Conservation (phyloP, 2,329 filamentous ascomycete species). For the Fusarium sororula region DNA sequence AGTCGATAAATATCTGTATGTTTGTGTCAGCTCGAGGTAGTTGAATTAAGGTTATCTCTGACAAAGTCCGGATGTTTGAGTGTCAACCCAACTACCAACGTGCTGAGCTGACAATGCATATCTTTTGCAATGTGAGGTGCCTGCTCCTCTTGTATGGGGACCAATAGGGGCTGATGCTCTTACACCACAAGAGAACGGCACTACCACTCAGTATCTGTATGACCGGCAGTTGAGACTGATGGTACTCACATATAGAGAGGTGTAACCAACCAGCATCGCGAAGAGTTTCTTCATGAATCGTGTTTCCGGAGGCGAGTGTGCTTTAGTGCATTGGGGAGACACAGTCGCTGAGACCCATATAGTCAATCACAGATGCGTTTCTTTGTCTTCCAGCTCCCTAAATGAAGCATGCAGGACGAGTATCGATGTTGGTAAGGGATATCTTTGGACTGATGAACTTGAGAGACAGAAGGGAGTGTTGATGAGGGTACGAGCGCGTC, state of each 20-base stretch:
- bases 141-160: neutral
- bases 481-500: neutral
- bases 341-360: no score
- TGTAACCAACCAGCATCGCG: no score
- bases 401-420: neutral
- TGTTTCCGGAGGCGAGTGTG: neutral
- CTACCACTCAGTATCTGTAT: neutral
- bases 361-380: no score
- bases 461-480: neutral
- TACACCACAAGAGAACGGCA: neutral
- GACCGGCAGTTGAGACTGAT: neutral
- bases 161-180: neutral
- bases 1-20: neutral
- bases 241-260: neutral
- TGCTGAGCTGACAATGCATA: neutral
- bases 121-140: neutral
- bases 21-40: neutral
- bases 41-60: slow-evolving; percentile 20
- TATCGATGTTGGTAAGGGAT: neutral
- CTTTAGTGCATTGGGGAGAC: neutral
- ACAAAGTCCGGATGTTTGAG: neutral
- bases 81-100: neutral
- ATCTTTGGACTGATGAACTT: no score
- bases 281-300: neutral
- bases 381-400: no score